Percentiles rank a stretch among this genome's conserved stretches.
phyloP scores from a whole-genome alignment of 2,329 filamentous ascomycete species.

The Talaromyces pinophilus region DNA sequence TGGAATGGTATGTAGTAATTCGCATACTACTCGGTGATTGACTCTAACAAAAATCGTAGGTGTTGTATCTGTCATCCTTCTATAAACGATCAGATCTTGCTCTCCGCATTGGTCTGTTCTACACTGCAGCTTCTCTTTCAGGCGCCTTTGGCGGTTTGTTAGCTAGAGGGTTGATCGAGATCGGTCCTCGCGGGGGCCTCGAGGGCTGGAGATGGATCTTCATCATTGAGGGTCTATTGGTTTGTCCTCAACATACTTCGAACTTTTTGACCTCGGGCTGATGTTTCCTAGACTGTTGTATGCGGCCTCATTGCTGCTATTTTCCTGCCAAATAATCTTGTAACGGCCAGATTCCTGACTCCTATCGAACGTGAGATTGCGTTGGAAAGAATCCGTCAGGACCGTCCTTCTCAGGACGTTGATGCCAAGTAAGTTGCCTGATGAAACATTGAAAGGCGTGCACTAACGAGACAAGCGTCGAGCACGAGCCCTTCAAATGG shows the following conservation, averaged over 20 bases:
- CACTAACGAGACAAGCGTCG: constrained; percentile 22
- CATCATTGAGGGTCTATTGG: constrained; percentile 57
- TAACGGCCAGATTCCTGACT: constrained; percentile 57
- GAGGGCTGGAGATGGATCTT: constrained; percentile 65
- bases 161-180: constrained; percentile 62
- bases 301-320: constrained; percentile 56
- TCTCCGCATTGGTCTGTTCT: constrained; percentile 66
- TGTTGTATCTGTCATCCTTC: constrained; percentile 65
- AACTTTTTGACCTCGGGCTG: neutral
- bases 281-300: constrained; percentile 52
- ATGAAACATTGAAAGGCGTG: neutral
- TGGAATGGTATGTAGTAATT: constrained; percentile 54
- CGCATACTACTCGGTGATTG: no score
- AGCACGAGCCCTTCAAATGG: constrained; percentile 58
- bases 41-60: constrained; percentile 34
- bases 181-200: constrained; percentile 56
- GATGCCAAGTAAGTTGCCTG: constrained; percentile 27
- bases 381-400: constrained; percentile 46
- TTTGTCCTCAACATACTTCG: constrained; percentile 18
- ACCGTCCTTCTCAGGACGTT: constrained; percentile 32
- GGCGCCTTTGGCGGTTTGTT: constrained; percentile 66
- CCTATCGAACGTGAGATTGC: constrained; percentile 55
- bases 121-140: constrained; percentile 65
- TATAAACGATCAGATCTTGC: constrained; percentile 63
- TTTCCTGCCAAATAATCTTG: constrained; percentile 58